Conservation (phyloP, 305 asterid genomes). For the Fraxinus velutina region DNA sequence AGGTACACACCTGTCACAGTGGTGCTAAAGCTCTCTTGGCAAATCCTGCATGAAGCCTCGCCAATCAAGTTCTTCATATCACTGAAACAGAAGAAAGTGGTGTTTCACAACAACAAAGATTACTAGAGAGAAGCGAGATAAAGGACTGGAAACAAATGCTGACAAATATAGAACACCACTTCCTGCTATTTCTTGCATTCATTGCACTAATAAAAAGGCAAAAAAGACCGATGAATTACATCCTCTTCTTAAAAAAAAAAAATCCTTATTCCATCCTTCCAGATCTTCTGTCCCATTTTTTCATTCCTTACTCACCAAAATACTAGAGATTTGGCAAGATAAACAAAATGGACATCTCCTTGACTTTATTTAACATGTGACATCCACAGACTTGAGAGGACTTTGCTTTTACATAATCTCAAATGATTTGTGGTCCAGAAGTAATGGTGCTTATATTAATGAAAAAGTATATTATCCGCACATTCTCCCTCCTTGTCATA, state of each 20-base stretch:
- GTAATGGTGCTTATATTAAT: not conserved
- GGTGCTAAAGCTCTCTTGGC: conserved; percentile 92
- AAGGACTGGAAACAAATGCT: not conserved
- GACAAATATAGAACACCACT: not conserved
- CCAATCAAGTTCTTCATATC: conserved; percentile 88
- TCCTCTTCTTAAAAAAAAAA: not conserved
- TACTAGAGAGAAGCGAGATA: not conserved
- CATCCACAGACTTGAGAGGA: not conserved
- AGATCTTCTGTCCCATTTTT: not conserved
- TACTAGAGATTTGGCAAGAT: not conserved
- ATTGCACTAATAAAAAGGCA: not conserved
- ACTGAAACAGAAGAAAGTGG: conserved; percentile 38
- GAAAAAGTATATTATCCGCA: not conserved
- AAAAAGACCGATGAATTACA: not conserved
- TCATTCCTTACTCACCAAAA: not conserved
- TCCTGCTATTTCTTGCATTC: not conserved
- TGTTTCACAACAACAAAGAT: not conserved
- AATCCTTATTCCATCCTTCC: not conserved
- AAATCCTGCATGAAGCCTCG: conserved; percentile 71
- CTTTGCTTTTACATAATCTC: not conserved
- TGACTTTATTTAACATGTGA: not conserved
- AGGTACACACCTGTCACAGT: conserved; percentile 47
- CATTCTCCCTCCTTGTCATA: not conserved
- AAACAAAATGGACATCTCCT: not conserved
- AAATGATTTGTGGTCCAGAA: not conserved